Evolutionary conservation across 306 rosid species (phyloP).

Genomic region (Dryas octopetala): DNA sequence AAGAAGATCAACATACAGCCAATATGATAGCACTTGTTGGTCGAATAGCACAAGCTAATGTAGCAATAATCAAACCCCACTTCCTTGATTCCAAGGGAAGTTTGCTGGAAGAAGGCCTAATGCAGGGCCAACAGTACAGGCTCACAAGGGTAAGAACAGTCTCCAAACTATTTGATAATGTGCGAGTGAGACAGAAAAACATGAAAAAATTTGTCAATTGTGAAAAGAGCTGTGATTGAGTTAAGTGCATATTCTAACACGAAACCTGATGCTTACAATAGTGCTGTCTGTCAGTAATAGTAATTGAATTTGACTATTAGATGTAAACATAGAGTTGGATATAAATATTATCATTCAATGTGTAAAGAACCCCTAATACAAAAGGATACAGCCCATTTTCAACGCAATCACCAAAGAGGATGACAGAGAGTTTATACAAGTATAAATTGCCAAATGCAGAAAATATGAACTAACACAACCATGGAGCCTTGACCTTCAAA

Average conservation of each 20-base stretch:
- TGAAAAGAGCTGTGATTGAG: constrained; percentile 70
- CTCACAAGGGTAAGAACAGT: constrained; percentile 80
- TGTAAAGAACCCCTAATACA: background rate
- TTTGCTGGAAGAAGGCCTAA: constrained; percentile 48
- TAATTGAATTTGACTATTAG: constrained; percentile 21
- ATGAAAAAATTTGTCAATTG: constrained; percentile 85
- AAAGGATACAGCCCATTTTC: constrained; percentile 92
- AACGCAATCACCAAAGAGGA: constrained; percentile 57
- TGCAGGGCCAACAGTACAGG: constrained; percentile 88
- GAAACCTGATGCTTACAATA: constrained; percentile 3
- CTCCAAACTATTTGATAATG: constrained; percentile 85
- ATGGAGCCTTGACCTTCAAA: constrained; percentile 73
- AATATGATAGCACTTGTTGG: constrained; percentile 87
- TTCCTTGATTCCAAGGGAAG: constrained; percentile 53
- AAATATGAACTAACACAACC: constrained; percentile 69
- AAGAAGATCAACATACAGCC: constrained; percentile 77
- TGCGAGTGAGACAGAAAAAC: constrained; percentile 77
- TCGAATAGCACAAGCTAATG: constrained; percentile 77
- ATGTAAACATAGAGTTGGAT: constrained; percentile 11
- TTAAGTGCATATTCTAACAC: constrained; percentile 41
- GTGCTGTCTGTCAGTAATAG: background rate
- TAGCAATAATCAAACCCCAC: constrained; percentile 74
- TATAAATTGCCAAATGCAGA: constrained; percentile 84
- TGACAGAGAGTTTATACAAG: constrained; percentile 63
- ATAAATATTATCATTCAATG: background rate